Evolutionary conservation across 2,329 filamentous ascomycete species (phyloP).

Genomic region (Fusarium secorum): DNA sequence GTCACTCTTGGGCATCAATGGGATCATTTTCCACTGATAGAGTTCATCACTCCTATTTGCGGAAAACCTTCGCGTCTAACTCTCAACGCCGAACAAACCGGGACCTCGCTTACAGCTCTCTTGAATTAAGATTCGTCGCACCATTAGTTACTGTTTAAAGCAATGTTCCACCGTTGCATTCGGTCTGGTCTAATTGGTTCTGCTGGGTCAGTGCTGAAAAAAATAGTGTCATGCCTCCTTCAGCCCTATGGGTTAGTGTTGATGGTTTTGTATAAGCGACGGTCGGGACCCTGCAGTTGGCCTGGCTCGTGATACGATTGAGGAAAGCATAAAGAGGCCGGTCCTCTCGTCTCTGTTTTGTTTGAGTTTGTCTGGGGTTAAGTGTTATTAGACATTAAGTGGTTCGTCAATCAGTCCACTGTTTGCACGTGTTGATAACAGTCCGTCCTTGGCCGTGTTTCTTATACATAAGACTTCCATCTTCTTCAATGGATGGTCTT

Average conservation of each 20-base stretch:
- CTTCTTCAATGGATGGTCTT: background rate
- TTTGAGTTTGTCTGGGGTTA: background rate
- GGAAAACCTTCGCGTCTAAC: background rate
- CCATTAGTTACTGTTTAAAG: background rate
- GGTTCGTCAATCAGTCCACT: background rate
- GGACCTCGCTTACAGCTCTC: background rate
- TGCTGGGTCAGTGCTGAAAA: background rate
- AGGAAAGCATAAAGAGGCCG: slow-evolving; percentile 24
- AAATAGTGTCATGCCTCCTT: background rate
- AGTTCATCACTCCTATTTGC: background rate
- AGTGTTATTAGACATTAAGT: background rate
- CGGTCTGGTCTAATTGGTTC: background rate
- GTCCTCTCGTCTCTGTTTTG: background rate
- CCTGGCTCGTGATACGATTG: slow-evolving; percentile 6
- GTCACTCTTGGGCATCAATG: background rate
- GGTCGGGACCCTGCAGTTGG: background rate
- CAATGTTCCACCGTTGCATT: slow-evolving; percentile 5
- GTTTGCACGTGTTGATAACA: background rate
- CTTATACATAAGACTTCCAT: background rate
- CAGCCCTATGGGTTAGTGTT: slow-evolving; percentile 15
- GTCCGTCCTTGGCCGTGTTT: background rate
- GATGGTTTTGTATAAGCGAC: background rate
- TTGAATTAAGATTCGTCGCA: background rate
- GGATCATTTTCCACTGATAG: no score
- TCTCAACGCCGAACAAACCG: background rate